These are phyloP conservation scores for Calonectria multiphialidica DNA, from an alignment of 2,329 filamentous ascomycete genomes.

Conservation along the genomic window DNA sequence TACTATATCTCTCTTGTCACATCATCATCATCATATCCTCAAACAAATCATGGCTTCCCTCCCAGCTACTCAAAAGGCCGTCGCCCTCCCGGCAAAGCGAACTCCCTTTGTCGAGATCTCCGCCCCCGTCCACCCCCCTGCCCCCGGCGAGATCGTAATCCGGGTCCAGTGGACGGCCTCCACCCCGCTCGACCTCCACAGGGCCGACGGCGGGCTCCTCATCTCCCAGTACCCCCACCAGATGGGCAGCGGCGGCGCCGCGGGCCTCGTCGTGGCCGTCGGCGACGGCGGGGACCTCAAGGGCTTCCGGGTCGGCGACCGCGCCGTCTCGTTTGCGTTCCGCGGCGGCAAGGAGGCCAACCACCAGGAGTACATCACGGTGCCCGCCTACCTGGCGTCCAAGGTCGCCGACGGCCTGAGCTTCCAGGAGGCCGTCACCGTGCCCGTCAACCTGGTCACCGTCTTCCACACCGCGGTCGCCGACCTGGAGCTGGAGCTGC, in stretches of 20 bases:
- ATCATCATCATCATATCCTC: no score
- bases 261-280: conserved; percentile 65
- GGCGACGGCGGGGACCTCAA: conserved; percentile 55
- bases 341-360: conserved; percentile 60
- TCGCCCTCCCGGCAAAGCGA: conserved; percentile 66
- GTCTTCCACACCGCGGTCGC: conserved; percentile 65
- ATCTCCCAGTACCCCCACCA: conserved; percentile 61
- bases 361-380: conserved; percentile 67
- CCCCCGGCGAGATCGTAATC: conserved; percentile 63
- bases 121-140: conserved; percentile 51
- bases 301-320: conserved; percentile 63
- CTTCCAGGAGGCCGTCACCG: conserved; percentile 61
- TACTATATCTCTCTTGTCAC: neutral
- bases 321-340: conserved; percentile 68
- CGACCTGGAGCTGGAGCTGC: conserved; percentile 65
- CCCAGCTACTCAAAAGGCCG: conserved; percentile 74
- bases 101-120: conserved; percentile 68
- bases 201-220: conserved; percentile 70
- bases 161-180: conserved; percentile 70
- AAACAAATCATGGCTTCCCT: conserved; percentile 49
- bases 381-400: conserved; percentile 61
- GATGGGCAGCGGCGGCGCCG: conserved; percentile 63
- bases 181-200: conserved; percentile 72
- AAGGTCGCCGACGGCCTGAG: conserved; percentile 57
- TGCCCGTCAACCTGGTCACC: conserved; percentile 70